These are phyloP conservation scores for Obba rivulosa DNA, from an alignment of 768 basidiomycete species.

Conservation along the genomic window DNA sequence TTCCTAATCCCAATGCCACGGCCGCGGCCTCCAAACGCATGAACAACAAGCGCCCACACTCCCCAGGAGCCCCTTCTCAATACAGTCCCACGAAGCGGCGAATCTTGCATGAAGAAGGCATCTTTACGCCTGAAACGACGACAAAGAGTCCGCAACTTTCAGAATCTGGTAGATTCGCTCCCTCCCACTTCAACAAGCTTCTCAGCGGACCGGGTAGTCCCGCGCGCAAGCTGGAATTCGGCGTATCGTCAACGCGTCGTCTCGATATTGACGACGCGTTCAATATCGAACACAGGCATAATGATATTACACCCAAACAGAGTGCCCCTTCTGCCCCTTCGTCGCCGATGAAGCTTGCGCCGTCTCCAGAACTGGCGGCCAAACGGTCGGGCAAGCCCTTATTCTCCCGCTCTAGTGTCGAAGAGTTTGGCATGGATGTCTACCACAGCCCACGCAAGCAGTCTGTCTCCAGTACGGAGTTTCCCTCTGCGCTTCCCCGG, in stretches of 20 bases:
- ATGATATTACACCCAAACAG: no score
- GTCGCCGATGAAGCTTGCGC: background rate
- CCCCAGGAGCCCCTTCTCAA: slow-evolving; percentile 41
- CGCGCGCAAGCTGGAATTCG: slow-evolving; percentile 51
- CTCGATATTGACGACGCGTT: no score
- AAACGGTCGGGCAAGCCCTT: background rate
- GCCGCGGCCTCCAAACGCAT: slow-evolving; percentile 22
- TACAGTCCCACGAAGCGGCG: slow-evolving; percentile 68
- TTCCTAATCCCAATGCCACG: slow-evolving; percentile 29
- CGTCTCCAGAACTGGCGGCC: background rate
- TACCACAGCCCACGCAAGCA: background rate
- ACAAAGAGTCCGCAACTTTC: slow-evolving; percentile 33
- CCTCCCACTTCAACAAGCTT: slow-evolving; percentile 39
- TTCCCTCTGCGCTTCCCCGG: slow-evolving; percentile 15
- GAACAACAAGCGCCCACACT: slow-evolving; percentile 55
- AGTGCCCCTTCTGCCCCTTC: no score
- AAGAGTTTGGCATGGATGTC: background rate
- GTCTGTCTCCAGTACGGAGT: background rate
- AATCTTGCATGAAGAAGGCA: slow-evolving; percentile 51
- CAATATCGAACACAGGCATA: no score
- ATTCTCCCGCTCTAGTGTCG: background rate
- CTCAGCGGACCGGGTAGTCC: slow-evolving; percentile 38
- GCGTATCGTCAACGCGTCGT: slow-evolving; percentile 9
- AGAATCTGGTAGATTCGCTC: slow-evolving; percentile 32
- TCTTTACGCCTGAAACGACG: slow-evolving; percentile 35